Conservation (phyloP, 1,284 basidiomycete species). For the Coniferiporia weirii region DNA sequence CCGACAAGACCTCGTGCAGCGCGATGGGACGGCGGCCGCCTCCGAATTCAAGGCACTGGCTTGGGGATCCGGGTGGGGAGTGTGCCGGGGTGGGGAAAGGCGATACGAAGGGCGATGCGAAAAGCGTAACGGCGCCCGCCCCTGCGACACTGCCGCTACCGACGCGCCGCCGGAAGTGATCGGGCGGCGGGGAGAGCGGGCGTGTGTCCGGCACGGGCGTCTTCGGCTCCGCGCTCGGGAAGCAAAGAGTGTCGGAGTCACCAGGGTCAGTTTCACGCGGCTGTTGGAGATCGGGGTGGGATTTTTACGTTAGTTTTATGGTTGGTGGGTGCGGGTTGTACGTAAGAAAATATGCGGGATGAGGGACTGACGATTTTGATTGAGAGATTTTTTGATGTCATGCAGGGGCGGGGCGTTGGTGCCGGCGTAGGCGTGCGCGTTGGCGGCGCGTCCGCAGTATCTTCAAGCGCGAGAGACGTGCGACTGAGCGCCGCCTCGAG, state of each 20-base stretch:
- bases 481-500: conserved; percentile 7
- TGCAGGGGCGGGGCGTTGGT: no score
- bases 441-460: background rate
- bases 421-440: background rate
- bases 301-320: no score
- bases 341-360: background rate
- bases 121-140: background rate
- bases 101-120: background rate
- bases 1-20: conserved; percentile 9
- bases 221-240: background rate
- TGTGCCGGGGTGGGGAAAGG: background rate
- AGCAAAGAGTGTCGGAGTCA: background rate
- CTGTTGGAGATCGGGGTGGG: background rate
- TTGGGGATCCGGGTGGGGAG: background rate
- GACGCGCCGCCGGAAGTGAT: conserved; percentile 6
- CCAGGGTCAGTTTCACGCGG: background rate
- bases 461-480: background rate
- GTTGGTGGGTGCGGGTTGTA: no score
- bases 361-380: background rate
- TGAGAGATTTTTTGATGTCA: background rate
- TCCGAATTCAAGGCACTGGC: no score
- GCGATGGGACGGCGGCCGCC: background rate
- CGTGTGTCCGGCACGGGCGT: background rate
- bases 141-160: background rate
- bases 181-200: conserved; percentile 11